Evolutionary conservation across 2,329 filamentous ascomycete species (phyloP), one percentile per base, ranked within the genome.

Genomic region (Blastomyces parvus): DNA sequence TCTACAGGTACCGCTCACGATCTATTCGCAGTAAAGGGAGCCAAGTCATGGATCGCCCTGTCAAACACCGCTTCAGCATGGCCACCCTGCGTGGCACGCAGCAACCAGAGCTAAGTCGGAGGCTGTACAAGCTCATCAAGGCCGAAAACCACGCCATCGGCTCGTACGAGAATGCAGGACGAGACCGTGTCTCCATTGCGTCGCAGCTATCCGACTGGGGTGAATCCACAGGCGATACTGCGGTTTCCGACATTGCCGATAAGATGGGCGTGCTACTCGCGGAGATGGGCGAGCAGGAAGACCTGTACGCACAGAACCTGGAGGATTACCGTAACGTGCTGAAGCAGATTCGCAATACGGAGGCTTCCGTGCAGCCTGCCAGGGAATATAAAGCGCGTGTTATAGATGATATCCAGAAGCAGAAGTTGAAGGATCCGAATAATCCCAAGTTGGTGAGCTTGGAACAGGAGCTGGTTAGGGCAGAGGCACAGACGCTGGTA

Each of bases 201-300:
- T 86, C 87, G 13, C 93, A 97, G 79, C 85, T 99, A 55, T 96
- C 91, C 8, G 92, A 97, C 69, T 99, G 94, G 94, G 94, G 94
- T 64, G 92, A 97, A 78, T 85, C 89, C 65, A 97, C 92, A 1
- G 84, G 86, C 61, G 94, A 99, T 72, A 91, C 96, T 66, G 86
- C 87, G 60, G 82, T 97, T 71, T 91, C 86, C 61, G 94, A 97
- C 73, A 84, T 99, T 69, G 91, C 89, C 64, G 94, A 97, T 82
- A 99, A 99, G 82, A 83, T 99, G 61, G 94, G 91, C 60, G 93
- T 97, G 48, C 81, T 99, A 70, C 81, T 99, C 65, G 88, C 89
- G 27, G 94, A 97, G 80, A 86, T 99, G 65, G 94, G 91, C 61
- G 91, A 96, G 77, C 91, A 96, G 77, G 94, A 99, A 75, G 92